Evolutionary conservation across 495 filamentous ascomycete genomes (phyloP).

Genomic region (Talaromyces nanjingensis): DNA sequence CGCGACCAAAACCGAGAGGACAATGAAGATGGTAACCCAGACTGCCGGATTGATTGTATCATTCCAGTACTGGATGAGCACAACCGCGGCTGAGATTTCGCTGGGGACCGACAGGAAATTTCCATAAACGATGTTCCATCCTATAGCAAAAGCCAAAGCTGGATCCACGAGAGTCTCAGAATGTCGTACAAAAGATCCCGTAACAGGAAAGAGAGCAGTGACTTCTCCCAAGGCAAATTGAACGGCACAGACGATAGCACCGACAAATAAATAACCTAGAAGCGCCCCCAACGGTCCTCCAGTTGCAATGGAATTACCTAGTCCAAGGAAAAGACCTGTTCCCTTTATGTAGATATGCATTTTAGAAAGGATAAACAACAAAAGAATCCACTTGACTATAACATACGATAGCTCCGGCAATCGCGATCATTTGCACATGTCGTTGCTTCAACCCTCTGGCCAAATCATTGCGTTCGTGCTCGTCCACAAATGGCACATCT

Average conservation of each 20-base stretch:
- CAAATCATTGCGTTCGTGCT: constrained; percentile 17
- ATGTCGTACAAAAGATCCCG: constrained; percentile 47
- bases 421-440: constrained; percentile 53
- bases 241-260: constrained; percentile 31
- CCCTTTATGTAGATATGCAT: constrained; percentile 23
- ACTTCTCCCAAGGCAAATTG: constrained; percentile 38
- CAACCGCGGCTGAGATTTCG: constrained; percentile 56
- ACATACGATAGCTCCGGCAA: constrained; percentile 49
- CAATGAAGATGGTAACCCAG: constrained; percentile 50
- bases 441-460: constrained; percentile 32
- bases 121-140: constrained; percentile 46
- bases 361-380: not conserved
- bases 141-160: constrained; percentile 55
- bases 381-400: not conserved
- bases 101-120: constrained; percentile 57
- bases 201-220: constrained; percentile 34
- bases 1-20: constrained; percentile 50
- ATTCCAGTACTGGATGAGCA: constrained; percentile 56
- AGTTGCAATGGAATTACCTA: constrained; percentile 47
- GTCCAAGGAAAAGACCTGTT: constrained; percentile 57
- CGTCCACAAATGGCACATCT: constrained; percentile 11
- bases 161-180: constrained; percentile 43
- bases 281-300: constrained; percentile 57
- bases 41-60: constrained; percentile 42
- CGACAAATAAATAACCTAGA: constrained; percentile 39